Conservation (phyloP, 768 basidiomycete genomes). For the Xanthoconium stramineum region DNA sequence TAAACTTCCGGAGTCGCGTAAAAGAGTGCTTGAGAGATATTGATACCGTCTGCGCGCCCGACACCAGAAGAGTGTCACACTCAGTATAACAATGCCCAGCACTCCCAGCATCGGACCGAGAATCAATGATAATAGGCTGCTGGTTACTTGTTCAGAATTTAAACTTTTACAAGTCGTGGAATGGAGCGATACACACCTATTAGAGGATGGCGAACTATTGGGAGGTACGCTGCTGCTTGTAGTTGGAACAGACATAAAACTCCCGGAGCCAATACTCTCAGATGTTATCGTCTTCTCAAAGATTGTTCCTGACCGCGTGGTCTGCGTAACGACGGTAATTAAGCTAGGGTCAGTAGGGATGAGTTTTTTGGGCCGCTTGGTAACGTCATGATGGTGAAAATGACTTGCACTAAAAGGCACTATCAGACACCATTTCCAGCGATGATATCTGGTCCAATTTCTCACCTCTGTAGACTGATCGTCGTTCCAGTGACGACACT, state of each 20-base stretch:
- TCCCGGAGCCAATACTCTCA: neutral
- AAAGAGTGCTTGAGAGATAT: neutral
- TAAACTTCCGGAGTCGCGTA: neutral
- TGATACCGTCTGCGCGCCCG: neutral
- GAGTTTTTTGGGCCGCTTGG: neutral
- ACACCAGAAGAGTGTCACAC: constrained; percentile 3
- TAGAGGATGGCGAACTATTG: neutral
- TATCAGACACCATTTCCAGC: neutral
- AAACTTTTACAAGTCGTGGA: neutral
- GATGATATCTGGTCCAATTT: neutral
- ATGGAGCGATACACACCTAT: constrained; percentile 8
- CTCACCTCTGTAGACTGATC: constrained; percentile 9
- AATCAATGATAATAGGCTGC: constrained; percentile 13
- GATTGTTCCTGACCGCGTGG: neutral
- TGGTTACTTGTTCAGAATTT: neutral
- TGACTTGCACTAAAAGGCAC: neutral
- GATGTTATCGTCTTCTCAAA: constrained; percentile 3
- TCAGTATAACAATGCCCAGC: constrained; percentile 5
- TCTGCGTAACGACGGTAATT: neutral
- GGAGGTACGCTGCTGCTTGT: neutral
- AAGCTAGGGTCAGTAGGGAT: neutral
- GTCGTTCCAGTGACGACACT: neutral
- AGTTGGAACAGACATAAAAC: constrained; percentile 4
- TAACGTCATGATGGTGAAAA: neutral
- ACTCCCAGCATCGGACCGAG: constrained; percentile 8